Conservation (phyloP, 176 grass and related monocot genomes). For the Carex kokanica region DNA sequence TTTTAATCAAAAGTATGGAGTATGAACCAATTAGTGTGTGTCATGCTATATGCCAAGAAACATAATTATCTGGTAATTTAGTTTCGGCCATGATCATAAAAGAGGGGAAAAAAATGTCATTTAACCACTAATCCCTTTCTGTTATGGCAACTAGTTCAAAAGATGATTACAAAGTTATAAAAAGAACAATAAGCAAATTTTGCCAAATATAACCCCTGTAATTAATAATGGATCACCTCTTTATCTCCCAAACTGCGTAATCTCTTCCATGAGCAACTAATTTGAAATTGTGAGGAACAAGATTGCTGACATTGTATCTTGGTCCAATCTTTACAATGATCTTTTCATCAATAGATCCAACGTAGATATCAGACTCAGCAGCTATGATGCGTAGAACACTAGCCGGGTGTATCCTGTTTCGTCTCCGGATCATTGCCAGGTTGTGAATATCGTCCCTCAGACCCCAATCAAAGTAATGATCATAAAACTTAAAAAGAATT, state of each 20-base stretch:
- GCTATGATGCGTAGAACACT: conserved; percentile 57
- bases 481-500: conserved; percentile 52
- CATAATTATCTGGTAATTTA: too few relatives aligned
- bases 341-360: conserved; percentile 60
- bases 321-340: conserved; percentile 52
- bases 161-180: not conserved
- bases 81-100: not conserved
- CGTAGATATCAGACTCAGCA: conserved; percentile 57
- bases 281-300: conserved; percentile 46
- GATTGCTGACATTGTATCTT: conserved; percentile 30
- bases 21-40: too few relatives aligned
- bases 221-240: not conserved
- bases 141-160: not conserved
- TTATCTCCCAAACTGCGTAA: conserved; percentile 63
- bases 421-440: conserved; percentile 49
- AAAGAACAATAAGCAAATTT: conserved; percentile 8
- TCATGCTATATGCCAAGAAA: too few relatives aligned
- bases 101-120: not conserved
- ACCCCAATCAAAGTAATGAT: conserved; percentile 69
- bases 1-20: too few relatives aligned
- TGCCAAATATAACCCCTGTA: not conserved
- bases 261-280: conserved; percentile 37
- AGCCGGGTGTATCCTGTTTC: conserved; percentile 34
- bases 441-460: conserved; percentile 50
- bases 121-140: not conserved